Percentiles rank a stretch among this genome's conserved stretches.
These are phyloP conservation scores for Erythrophleum fordii DNA, from an alignment of 306 rosid genomes.

Conservation along the genomic window DNA sequence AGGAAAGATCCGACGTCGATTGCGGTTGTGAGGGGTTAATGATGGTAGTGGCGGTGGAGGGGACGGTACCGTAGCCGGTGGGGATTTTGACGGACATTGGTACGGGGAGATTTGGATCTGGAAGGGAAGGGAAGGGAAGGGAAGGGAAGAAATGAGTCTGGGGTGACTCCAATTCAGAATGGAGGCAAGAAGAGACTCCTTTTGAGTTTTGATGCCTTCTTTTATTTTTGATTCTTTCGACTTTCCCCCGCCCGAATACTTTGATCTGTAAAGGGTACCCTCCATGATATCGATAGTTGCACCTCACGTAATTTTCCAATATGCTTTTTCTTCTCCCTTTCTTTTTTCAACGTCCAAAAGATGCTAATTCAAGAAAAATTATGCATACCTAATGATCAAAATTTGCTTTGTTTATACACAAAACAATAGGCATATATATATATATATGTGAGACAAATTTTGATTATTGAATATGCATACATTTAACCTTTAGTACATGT, in stretches of 20 bases:
- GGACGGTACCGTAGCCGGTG: conserved; percentile 39
- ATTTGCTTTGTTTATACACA: too few species aligned
- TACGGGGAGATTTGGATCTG: conserved; percentile 31
- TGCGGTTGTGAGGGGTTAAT: not conserved
- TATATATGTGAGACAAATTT: too few species aligned
- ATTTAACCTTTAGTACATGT: too few species aligned
- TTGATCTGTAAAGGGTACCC: not conserved
- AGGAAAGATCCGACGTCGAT: conserved; percentile 16
- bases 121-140: not conserved
- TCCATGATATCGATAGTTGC: not conserved
- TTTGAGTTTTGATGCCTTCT: not conserved
- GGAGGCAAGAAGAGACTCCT: not conserved
- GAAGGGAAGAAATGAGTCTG: not conserved
- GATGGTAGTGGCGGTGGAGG: conserved; percentile 1
- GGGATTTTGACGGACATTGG: conserved; percentile 39
- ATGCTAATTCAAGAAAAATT: not conserved
- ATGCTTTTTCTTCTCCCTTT: not conserved
- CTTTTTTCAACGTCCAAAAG: not conserved
- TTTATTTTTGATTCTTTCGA: not conserved
- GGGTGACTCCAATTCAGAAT: not conserved
- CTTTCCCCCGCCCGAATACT: not conserved
- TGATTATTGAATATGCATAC: too few species aligned
- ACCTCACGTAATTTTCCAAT: not conserved
- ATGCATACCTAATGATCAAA: too few species aligned
- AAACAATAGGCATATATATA: too few species aligned